phyloP scores from a whole-genome alignment of 1,284 basidiomycete genomes.

The Salmacisia buchloeana region DNA sequence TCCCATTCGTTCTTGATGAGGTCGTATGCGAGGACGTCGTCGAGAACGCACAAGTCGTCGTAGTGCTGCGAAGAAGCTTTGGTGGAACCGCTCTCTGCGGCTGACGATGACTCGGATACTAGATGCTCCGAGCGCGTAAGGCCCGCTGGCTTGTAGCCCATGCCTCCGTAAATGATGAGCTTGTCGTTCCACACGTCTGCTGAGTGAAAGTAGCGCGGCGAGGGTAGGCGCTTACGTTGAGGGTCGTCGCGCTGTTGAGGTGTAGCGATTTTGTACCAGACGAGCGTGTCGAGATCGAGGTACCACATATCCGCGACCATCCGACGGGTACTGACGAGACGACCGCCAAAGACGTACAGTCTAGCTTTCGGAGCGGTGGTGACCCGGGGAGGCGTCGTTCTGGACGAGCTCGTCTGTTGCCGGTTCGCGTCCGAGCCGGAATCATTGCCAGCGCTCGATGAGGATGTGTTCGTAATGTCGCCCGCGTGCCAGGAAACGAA shows the following conservation, averaged over 20 bases:
- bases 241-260: background rate
- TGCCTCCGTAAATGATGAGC: conserved; percentile 42
- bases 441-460: background rate
- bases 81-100: background rate
- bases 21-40: conserved; percentile 40
- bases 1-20: conserved; percentile 37
- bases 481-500: background rate
- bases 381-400: too few relatives aligned
- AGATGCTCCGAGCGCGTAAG: conserved; percentile 8
- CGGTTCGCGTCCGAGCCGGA: conserved; percentile 8
- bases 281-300: conserved; percentile 33
- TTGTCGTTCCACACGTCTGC: conserved; percentile 41
- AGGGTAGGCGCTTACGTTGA: conserved; percentile 17
- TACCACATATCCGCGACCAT: conserved; percentile 41
- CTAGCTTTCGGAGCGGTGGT: conserved; percentile 12
- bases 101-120: background rate
- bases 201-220: conserved; percentile 44
- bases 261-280: conserved; percentile 22
- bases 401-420: too few relatives aligned
- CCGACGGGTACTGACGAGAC: conserved; percentile 38
- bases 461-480: background rate
- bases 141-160: conserved; percentile 28
- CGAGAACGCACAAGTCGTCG: conserved; percentile 37
- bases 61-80: background rate
- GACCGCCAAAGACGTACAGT: conserved; percentile 42